phyloP scores from a whole-genome alignment of 345 rosid species.

The Garcia nutans region DNA sequence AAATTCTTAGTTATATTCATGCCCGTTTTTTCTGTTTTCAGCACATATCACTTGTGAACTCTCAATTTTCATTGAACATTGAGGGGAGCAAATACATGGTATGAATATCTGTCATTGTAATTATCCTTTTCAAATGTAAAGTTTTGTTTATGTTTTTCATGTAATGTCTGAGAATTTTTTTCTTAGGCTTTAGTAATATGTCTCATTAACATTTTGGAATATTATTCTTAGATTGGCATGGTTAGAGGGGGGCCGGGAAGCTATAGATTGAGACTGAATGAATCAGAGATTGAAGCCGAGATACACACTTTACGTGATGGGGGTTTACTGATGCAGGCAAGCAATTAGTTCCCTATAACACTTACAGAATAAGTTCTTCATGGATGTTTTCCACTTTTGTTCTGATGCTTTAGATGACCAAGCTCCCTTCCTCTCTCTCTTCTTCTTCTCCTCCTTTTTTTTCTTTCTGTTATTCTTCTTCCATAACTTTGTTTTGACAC shows the following conservation, averaged over 20 bases:
- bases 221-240: constrained; percentile 70
- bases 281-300: constrained; percentile 90
- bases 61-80: constrained; percentile 94
- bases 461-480: too few species aligned
- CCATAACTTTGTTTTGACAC: not conserved
- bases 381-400: not conserved
- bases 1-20: constrained; percentile 22
- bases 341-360: constrained; percentile 16
- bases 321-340: constrained; percentile 98
- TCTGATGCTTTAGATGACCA: not conserved
- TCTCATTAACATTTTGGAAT: constrained; percentile 20
- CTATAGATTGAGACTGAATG: constrained; percentile 81
- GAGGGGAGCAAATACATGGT: constrained; percentile 99
- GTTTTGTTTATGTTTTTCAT: not conserved
- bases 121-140: not conserved
- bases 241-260: constrained; percentile 95
- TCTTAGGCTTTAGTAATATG: constrained; percentile 7
- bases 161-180: constrained; percentile 2
- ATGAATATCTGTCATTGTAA: constrained; percentile 24
- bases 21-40: constrained; percentile 36
- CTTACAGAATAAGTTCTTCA: constrained; percentile 15
- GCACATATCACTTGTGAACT: constrained; percentile 96
- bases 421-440: not conserved
- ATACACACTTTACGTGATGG: constrained; percentile 99
- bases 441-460: not conserved